phyloP scores from a whole-genome alignment of 83 land plant species.

The Picea mariana region DNA sequence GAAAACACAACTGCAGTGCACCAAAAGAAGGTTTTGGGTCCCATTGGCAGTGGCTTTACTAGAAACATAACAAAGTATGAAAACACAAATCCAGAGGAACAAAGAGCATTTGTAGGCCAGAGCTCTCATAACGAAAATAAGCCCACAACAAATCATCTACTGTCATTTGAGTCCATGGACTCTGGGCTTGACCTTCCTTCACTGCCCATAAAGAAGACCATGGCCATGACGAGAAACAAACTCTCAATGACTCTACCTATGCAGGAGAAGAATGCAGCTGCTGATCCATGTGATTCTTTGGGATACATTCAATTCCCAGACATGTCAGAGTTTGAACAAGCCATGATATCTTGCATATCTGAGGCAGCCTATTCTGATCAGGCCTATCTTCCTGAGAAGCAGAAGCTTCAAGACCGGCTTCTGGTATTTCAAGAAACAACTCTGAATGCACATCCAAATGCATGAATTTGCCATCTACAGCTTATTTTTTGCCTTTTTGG shows the following conservation, averaged over 20 bases:
- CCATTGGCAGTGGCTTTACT: no score
- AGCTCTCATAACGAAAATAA: neutral
- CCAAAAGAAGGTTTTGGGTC: no score
- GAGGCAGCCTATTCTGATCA: neutral
- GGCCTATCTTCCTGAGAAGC: neutral
- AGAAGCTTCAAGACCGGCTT: conserved; percentile 35
- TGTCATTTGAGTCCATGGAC: conserved; percentile 1
- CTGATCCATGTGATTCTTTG: conserved; percentile 9
- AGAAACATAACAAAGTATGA: no score
- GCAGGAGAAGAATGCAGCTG: conserved; percentile 1
- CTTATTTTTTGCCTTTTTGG: no score
- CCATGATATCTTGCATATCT: conserved; percentile 37
- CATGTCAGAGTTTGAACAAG: conserved; percentile 35
- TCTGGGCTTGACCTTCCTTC: neutral
- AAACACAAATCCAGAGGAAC: no score
- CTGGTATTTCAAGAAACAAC: conserved; percentile 48
- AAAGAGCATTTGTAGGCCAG: no score
- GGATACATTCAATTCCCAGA: conserved; percentile 34
- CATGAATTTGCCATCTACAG: conserved; percentile 4
- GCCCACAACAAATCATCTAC: neutral
- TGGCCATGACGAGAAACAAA: conserved; percentile 20
- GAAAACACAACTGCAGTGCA: no score
- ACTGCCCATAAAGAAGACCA: conserved; percentile 17
- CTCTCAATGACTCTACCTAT: conserved; percentile 22
- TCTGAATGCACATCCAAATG: conserved; percentile 33